Evolutionary conservation across 2,329 filamentous ascomycete species (phyloP), one percentile per base, ranked within the genome.

Genomic region (Penicillium expansum): DNA sequence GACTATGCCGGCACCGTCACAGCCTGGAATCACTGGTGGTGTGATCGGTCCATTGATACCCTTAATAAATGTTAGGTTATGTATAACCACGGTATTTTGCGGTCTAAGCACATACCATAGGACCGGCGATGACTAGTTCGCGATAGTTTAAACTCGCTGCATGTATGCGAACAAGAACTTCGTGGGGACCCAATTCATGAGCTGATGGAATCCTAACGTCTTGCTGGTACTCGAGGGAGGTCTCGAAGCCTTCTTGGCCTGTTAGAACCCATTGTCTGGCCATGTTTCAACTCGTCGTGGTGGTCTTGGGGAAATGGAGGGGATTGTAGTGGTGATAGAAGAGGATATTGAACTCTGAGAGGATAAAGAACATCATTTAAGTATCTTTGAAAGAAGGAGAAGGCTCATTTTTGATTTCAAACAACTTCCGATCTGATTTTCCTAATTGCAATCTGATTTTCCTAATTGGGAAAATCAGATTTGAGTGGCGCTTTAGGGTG

Each of bases 201-300:
- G 27, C 7, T 4, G 32, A 20, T 22, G 48, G 37, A 22, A 51
- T 37, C 3, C 20, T 41, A 5, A 51, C 4, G 10, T 71, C 59
- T 9, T 67, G 50, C 20, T 74, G 62, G 32, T 72, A 75, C 43
- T 72, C 60, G 13, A 75, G 68, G 0, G 73, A 74, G 1, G 55
- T 61, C 9, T 74, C 70, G 22, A 72, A 75, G 51, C 72, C 73
- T 18, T 70, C 60, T 50, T 76, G 73, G 56, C 67, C 56, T 16
- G 62, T 69, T 7, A 74, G 55, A 18, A 66, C 65, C 71, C 71
- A 75, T 51, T 68, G 70, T 53, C 69, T 58, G 47, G 69, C 61
- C 70, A 73, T 73, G 1, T 24, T 59, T 11, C 4, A 42, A 51
- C 8, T 14, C 16, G n/a, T n/a, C 16, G 20, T 14, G n/a, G 38